A percentile compares a stretch with the other conserved stretches of the same genome.
Evolutionary conservation across 164 flowering plant species (phyloP).

Genomic region (Sextonia rubra): DNA sequence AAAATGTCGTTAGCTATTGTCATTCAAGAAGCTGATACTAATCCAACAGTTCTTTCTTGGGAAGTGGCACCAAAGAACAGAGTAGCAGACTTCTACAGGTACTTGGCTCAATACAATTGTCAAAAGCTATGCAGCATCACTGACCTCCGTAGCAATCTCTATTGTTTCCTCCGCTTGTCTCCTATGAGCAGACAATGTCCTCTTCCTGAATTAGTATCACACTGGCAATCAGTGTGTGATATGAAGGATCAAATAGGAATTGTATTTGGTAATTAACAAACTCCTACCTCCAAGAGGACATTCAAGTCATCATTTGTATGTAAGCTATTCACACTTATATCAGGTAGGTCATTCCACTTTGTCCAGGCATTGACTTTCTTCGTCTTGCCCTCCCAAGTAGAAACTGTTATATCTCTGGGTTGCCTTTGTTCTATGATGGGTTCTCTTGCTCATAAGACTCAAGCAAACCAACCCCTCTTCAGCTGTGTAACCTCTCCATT

Average conservation of each 20-base stretch:
- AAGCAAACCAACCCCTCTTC: conserved; percentile 38
- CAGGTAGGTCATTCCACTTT: conserved; percentile 33
- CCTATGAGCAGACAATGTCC: conserved; percentile 88
- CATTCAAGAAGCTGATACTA: too few species aligned
- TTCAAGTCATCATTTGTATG: conserved; percentile 56
- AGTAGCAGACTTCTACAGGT: too few species aligned
- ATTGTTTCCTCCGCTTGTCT: conserved; percentile 96
- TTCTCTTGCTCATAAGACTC: conserved; percentile 48
- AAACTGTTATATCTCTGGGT: conserved; percentile 22
- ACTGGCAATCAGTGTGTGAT: neutral
- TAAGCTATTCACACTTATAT: conserved; percentile 23
- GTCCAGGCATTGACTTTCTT: conserved; percentile 28
- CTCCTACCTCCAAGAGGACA: conserved; percentile 57
- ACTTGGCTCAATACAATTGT: conserved; percentile 15
- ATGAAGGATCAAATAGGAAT: neutral
- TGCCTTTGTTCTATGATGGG: conserved; percentile 32
- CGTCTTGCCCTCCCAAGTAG: conserved; percentile 31
- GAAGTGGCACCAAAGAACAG: too few species aligned
- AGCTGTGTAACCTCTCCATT: conserved; percentile 18
- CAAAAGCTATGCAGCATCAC: conserved; percentile 18
- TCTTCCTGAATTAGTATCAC: conserved; percentile 59
- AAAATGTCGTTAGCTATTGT: too few species aligned
- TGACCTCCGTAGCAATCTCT: conserved; percentile 96
- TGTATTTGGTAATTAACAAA: conserved; percentile 15
- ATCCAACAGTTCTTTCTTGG: too few species aligned